Evolutionary conservation across 1,284 basidiomycete genomes (phyloP).

Genomic region (Tylopilus sp.): DNA sequence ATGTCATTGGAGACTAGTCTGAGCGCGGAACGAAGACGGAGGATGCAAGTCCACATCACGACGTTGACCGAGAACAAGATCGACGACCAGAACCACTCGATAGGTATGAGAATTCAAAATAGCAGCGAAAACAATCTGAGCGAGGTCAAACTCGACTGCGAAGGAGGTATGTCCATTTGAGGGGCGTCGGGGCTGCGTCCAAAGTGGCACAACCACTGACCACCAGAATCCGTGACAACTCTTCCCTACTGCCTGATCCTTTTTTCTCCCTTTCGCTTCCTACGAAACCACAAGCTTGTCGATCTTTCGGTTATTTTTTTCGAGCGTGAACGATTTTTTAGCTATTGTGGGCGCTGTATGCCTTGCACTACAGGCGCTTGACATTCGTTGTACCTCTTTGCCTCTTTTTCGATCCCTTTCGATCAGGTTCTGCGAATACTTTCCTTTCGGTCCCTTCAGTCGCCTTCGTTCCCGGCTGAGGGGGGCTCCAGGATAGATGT

Average conservation of each 20-base stretch:
- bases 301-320: no score
- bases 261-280: neutral
- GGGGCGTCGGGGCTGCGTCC: neutral
- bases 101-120: neutral
- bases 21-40: neutral
- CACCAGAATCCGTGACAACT: neutral
- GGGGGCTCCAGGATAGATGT: no score
- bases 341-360: no score
- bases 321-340: no score
- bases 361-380: no score
- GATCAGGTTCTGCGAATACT: no score
- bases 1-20: neutral
- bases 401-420: no score
- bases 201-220: neutral
- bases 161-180: neutral
- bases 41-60: neutral
- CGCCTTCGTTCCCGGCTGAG: no score
- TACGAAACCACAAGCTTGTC: no score
- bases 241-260: no score
- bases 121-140: neutral
- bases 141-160: neutral
- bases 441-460: no score
- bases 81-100: neutral
- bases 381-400: no score
- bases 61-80: neutral